phyloP scores from a whole-genome alignment of 2,329 filamentous ascomycete genomes.

The Coccinonectria pachysandricola region DNA sequence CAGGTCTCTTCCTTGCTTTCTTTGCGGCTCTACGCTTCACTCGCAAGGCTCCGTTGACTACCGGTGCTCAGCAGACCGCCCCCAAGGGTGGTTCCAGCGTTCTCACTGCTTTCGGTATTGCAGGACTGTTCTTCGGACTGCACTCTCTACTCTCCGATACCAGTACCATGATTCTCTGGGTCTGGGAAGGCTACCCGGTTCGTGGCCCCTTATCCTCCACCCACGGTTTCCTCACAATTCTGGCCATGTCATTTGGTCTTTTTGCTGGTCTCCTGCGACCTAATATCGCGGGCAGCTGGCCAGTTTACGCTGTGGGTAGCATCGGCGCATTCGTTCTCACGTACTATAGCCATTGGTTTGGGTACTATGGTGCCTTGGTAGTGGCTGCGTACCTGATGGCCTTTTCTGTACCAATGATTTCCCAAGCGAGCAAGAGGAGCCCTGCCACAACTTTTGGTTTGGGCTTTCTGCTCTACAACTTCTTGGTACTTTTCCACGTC shows the following conservation, averaged over 20 bases:
- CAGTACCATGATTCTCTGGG: slow-evolving; percentile 98
- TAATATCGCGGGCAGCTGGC: slow-evolving; percentile 64
- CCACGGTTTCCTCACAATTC: slow-evolving; percentile 80
- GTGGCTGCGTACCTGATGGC: slow-evolving; percentile 76
- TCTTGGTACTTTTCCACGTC: slow-evolving; percentile 92
- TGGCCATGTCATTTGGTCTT: slow-evolving; percentile 77
- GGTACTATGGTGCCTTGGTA: slow-evolving; percentile 73
- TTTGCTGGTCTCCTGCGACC: slow-evolving; percentile 66
- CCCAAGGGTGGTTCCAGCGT: slow-evolving; percentile 51
- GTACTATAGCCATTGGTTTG: slow-evolving; percentile 69
- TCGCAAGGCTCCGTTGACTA: slow-evolving; percentile 45
- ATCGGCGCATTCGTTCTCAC: slow-evolving; percentile 72
- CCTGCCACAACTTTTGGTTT: slow-evolving; percentile 76
- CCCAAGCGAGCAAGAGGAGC: slow-evolving; percentile 63
- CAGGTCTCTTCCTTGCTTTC: slow-evolving; percentile 65
- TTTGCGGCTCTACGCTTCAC: slow-evolving; percentile 69
- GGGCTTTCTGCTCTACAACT: slow-evolving; percentile 84
- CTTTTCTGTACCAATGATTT: slow-evolving; percentile 63
- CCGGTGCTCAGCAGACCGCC: slow-evolving; percentile 23
- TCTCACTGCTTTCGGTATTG: slow-evolving; percentile 70
- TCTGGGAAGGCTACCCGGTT: slow-evolving; percentile 92
- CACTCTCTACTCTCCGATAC: slow-evolving; percentile 93
- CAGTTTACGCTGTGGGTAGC: slow-evolving; percentile 66
- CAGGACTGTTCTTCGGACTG: slow-evolving; percentile 75
- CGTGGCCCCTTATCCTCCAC: slow-evolving; percentile 78